Evolutionary conservation across 2,329 filamentous ascomycete species (phyloP), one percentile per base, ranked within the genome.

Genomic region (Microsporum canis): DNA sequence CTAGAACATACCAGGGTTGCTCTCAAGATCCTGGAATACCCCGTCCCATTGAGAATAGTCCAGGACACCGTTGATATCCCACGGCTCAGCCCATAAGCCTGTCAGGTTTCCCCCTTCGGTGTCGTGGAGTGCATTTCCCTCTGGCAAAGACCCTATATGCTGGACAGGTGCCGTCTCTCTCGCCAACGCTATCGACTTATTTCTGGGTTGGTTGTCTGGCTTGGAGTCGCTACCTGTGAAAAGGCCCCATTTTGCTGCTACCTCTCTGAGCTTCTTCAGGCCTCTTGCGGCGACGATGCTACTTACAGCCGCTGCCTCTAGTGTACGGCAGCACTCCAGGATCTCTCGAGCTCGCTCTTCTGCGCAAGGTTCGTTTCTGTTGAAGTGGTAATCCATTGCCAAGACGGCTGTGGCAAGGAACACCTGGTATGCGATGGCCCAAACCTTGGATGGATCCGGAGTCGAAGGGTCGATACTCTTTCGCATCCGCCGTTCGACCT

Each of bases 331-430:
- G 1, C 73, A 73, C 14, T 70, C 70, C 0, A 71, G 63, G 0
- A 76, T 72, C 56, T 76, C 75, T 31, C 71, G 63, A 38, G 70
- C 70, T 4, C 73, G 66, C 10, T 67, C 70, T 4, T 73, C 71
- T 1, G 70, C 72, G 0, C 73, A 61, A 1, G 72, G 69, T 47
- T 75, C 72, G 56, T 72, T 71, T 64, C 69, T 71, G 49, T 76
- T 76, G 63, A 75, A 73, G 61, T 73, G 76, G 0, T 73, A 67
- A 41, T 76, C 75, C 62, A 76, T 73, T 3, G 76, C 62, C 8
- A 77, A 59, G 4, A 74, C 71, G 1, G 73, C 71, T 1, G 72
- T 71, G 1, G 74, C 74, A 66, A 76, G 71, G 60, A 76, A 76
- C 0, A 76, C 69, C 51, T 75, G 73, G 60, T 77, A 71, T 65